phyloP scores from a whole-genome alignment of 169 alveolate species.

The Eimeria maxima region DNA sequence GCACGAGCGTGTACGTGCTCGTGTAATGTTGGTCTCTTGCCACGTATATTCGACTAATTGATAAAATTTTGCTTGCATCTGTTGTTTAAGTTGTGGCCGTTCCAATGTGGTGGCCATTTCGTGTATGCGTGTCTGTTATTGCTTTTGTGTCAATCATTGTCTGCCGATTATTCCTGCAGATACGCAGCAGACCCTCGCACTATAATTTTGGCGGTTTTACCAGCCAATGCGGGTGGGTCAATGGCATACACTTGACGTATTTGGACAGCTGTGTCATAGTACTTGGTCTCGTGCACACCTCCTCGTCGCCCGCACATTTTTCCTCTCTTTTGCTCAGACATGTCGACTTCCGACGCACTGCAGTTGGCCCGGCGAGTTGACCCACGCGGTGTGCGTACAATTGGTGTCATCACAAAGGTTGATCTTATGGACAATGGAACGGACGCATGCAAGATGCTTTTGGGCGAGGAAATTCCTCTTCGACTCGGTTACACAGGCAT shows the following conservation, averaged over 20 bases:
- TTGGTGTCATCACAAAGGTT: constrained; percentile 96
- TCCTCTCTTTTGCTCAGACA: constrained; percentile 89
- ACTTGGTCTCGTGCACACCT: neutral
- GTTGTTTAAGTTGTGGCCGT: too few relatives aligned
- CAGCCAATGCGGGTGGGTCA: constrained; percentile 95
- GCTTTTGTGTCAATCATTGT: neutral
- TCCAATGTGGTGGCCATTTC: too few relatives aligned
- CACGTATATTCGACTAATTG: too few relatives aligned
- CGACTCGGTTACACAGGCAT: constrained; percentile 98
- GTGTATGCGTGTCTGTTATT: neutral
- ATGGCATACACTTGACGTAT: neutral
- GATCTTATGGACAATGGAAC: constrained; percentile 99
- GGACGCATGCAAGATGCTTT: constrained; percentile 97
- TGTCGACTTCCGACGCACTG: constrained; percentile 98
- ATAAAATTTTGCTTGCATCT: too few relatives aligned
- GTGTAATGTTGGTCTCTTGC: neutral
- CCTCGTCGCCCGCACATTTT: neutral
- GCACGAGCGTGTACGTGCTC: neutral
- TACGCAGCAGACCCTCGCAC: constrained; percentile 98
- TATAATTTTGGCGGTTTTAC: constrained; percentile 97
- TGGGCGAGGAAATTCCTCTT: constrained; percentile 97
- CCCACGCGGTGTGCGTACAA: constrained; percentile 97
- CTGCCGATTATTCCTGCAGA: constrained; percentile 5
- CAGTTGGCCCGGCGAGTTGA: constrained; percentile 98
- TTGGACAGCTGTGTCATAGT: neutral